Base-by-base conservation (phyloP, 2,329 filamentous ascomycete species). In the Phialophora tarda region DNA sequence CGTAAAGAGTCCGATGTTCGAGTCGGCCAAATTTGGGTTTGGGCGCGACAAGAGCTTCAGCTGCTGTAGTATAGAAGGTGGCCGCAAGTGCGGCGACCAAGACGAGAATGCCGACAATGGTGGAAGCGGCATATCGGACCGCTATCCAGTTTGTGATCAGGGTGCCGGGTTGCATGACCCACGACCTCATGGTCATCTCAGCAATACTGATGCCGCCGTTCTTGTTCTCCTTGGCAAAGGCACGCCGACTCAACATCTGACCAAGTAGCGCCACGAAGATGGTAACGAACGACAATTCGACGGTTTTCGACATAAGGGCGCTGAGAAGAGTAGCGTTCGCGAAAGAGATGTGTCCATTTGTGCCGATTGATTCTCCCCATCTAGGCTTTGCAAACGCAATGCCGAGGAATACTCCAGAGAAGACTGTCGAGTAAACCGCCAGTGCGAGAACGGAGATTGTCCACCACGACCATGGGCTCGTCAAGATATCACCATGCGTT, bases 211-310 rank as follows among this genome's bases (percentile, higher is more conserved):
- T 84, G 1, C 91, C 91, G 2, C 81, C 79, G 28, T 57, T 50
- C 38, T 54, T 48, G 0, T 86, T 84, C 8, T 83, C 80, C 62
- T 83, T 84, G 26, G 84, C 83, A 63, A 91, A 84, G 0, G 91
- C 89, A 62, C 89, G 81, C 23, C 89, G 83, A n/a, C 86, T 92
- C 17, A 94, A 78, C 0, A 90, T 85, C 75, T 95, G 91, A 0
- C 91, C 91, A 0, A 93, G 75, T 62, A 91, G 91, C 0, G 89
- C 85, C 1, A 93, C 89, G 67, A 92, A 91, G 0, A 91, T 88
- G 0, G 91, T 92, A 3, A 92, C 90, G 73, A 93, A 94, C 0
- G 89, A 88, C 69, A 93, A 75, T 77, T 94, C 91, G 56, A 93
- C 91, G 0, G 89, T 85, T 77, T 93, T 94, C 7, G 91, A 89